A percentile compares a stretch with the other conserved stretches of the same genome.
Conservation (phyloP, 768 basidiomycete species). For the Collybia nuda region DNA sequence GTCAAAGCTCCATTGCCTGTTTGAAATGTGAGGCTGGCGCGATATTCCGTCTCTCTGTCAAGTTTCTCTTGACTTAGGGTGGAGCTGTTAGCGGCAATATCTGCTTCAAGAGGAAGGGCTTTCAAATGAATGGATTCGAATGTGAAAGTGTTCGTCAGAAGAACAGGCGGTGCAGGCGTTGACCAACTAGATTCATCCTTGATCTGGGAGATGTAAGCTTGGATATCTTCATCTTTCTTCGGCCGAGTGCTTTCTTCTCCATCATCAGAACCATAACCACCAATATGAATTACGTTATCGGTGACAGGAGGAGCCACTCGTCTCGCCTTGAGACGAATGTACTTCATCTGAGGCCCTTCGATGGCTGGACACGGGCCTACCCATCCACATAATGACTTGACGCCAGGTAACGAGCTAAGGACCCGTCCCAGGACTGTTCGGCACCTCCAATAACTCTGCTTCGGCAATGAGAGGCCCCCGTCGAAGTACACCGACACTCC, state of each 20-base stretch:
- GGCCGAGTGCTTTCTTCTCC: neutral
- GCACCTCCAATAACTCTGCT: slow-evolving; percentile 1
- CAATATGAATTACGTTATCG: neutral
- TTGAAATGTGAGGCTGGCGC: slow-evolving; percentile 2
- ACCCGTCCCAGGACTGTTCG: slow-evolving; percentile 4
- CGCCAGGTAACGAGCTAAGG: slow-evolving; percentile 4
- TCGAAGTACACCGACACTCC: slow-evolving; percentile 1
- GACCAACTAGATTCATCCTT: slow-evolving; percentile 1
- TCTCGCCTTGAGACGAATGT: neutral
- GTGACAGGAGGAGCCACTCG: neutral
- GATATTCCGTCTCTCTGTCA: slow-evolving; percentile 3
- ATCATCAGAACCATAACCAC: neutral
- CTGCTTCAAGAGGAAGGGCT: slow-evolving; percentile 4
- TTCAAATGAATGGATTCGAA: neutral
- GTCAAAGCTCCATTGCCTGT: neutral
- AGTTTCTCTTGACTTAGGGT: neutral
- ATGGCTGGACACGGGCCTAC: slow-evolving; percentile 5
- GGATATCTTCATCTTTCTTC: neutral
- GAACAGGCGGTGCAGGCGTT: slow-evolving; percentile 2
- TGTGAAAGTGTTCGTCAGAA: neutral
- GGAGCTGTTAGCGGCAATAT: neutral
- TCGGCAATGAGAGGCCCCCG: slow-evolving; percentile 1
- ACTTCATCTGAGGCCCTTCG: neutral
- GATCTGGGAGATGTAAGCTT: slow-evolving; percentile 3
- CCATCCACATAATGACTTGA: slow-evolving; percentile 6